Evolutionary conservation across 225 moss, liverwort and hornwort genomes (phyloP).

Genomic region (Pleurozium schreberi): DNA sequence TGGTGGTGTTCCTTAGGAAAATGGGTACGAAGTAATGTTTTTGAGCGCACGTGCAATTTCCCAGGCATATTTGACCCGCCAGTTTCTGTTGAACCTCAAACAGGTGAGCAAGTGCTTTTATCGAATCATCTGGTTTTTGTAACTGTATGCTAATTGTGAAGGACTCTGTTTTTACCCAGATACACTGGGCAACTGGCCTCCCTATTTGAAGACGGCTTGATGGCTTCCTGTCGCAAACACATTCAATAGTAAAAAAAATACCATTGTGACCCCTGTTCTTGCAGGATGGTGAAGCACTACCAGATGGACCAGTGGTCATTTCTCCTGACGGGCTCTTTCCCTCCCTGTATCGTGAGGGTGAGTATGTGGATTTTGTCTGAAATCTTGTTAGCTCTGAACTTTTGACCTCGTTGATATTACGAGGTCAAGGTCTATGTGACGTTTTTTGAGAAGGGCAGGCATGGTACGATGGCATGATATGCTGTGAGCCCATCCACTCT

Average conservation of each 20-base stretch:
- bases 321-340: conserved; percentile 98
- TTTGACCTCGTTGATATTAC: background rate
- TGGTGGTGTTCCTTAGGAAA: conserved; percentile 48
- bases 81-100: conserved; percentile 80
- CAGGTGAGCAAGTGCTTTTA: conserved; percentile 45
- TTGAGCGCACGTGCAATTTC: conserved; percentile 98
- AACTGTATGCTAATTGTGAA: background rate
- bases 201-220: background rate
- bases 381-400: background rate
- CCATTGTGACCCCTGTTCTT: background rate
- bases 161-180: background rate
- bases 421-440: background rate
- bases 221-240: background rate
- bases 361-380: background rate
- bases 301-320: conserved; percentile 96
- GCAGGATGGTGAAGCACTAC: conserved; percentile 95
- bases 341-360: conserved; percentile 96
- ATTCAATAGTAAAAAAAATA: background rate
- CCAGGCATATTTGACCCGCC: conserved; percentile 87
- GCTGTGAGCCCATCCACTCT: background rate
- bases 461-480: background rate
- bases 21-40: conserved; percentile 96
- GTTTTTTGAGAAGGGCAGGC: background rate
- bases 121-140: background rate
- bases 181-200: background rate